Evolutionary conservation across 1,139 yeast species (phyloP).

Genomic region (Suhomyces coccinellae): DNA sequence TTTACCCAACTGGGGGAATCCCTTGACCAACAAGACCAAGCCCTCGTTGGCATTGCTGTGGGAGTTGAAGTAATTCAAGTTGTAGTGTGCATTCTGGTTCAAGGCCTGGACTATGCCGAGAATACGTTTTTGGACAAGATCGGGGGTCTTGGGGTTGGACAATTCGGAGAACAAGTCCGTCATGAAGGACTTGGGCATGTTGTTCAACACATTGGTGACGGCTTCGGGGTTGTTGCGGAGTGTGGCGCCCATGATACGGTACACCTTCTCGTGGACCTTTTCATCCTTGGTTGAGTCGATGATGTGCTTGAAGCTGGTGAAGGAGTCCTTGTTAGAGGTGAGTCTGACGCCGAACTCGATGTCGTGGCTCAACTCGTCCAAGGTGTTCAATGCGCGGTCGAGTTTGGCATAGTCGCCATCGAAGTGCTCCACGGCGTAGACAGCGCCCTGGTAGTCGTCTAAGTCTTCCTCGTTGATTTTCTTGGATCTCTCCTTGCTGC

Average conservation of each 20-base stretch:
- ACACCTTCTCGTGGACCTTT: slow-evolving; percentile 42
- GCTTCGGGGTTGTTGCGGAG: slow-evolving; percentile 77
- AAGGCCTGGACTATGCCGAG: slow-evolving; percentile 51
- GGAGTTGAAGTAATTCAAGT: slow-evolving; percentile 25
- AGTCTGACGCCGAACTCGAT: slow-evolving; percentile 56
- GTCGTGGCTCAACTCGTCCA: slow-evolving; percentile 66
- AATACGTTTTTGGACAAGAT: slow-evolving; percentile 44
- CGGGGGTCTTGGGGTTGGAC: slow-evolving; percentile 18
- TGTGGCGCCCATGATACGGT: slow-evolving; percentile 55
- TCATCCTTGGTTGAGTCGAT: slow-evolving; percentile 12
- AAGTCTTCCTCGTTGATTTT: slow-evolving; percentile 22
- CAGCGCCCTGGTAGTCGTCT: slow-evolving; percentile 30
- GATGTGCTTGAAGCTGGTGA: slow-evolving; percentile 20
- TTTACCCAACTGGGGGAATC: slow-evolving; percentile 30
- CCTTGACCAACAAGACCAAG: slow-evolving; percentile 26
- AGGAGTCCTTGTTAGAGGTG: slow-evolving; percentile 23
- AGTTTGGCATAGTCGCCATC: slow-evolving; percentile 19
- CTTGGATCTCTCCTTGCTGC: slow-evolving; percentile 11
- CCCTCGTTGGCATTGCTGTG: slow-evolving; percentile 19
- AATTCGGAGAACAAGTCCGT: slow-evolving; percentile 17
- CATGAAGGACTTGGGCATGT: slow-evolving; percentile 14
- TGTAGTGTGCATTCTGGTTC: slow-evolving; percentile 32
- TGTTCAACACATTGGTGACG: slow-evolving; percentile 28
- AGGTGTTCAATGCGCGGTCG: slow-evolving; percentile 39
- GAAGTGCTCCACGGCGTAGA: slow-evolving; percentile 24